Conservation (phyloP, 768 basidiomycete genomes). For the Cytidiella melzeri region DNA sequence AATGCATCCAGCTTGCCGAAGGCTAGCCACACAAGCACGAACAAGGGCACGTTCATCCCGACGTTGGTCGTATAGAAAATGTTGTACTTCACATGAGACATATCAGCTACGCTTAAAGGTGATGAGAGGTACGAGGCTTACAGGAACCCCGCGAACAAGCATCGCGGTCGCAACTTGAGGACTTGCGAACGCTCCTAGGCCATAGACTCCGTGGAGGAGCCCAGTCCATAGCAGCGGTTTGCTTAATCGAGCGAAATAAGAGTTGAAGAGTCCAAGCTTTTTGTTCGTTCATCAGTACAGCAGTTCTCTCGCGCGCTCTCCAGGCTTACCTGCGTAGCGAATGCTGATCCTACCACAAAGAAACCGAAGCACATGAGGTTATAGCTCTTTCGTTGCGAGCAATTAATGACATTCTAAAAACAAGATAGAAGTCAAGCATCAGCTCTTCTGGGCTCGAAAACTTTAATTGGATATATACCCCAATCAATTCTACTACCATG, state of each 20-base stretch:
- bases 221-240: constrained; percentile 24
- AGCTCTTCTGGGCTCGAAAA: too few species aligned
- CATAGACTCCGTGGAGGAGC: constrained; percentile 22
- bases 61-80: constrained; percentile 23
- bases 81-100: constrained; percentile 15
- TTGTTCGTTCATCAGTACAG: not conserved
- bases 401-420: constrained; percentile 25
- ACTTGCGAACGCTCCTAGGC: constrained; percentile 20
- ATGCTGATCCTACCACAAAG: constrained; percentile 22
- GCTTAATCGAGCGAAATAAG: constrained; percentile 21
- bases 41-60: constrained; percentile 19
- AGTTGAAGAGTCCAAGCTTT: constrained; percentile 20
- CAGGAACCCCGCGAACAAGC: constrained; percentile 18
- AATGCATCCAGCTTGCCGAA: constrained; percentile 19
- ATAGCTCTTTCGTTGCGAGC: constrained; percentile 20
- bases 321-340: constrained; percentile 20
- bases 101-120: not conserved
- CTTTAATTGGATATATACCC: constrained; percentile 13
- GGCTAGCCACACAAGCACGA: constrained; percentile 18
- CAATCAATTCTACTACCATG: constrained; percentile 16
- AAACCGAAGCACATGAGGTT: constrained; percentile 23
- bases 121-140: constrained; percentile 4
- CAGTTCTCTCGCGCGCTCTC: not conserved
- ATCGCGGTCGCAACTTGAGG: constrained; percentile 20
- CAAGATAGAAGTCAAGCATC: too few species aligned